Evolutionary conservation across 345 rosid species (phyloP).

Genomic region (Mercurialis annua): DNA sequence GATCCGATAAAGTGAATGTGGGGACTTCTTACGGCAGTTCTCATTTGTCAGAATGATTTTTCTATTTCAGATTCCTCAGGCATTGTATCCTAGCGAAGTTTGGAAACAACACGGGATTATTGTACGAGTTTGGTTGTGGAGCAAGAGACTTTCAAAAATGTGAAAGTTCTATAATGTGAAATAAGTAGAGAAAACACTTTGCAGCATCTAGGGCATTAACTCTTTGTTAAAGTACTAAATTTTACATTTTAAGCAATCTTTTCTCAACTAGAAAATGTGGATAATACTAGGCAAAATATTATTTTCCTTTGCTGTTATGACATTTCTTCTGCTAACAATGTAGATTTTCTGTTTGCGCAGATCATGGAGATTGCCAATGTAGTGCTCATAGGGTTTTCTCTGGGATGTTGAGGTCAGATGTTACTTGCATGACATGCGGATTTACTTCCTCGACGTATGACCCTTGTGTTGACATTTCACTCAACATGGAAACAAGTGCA

Average conservation of each 20-base stretch:
- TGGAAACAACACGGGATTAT: neutral
- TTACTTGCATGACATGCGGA: slow-evolving; percentile 31
- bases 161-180: neutral
- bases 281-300: neutral
- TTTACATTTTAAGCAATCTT: neutral
- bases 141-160: neutral
- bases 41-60: neutral
- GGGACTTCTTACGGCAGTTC: neutral
- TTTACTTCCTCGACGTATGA: slow-evolving; percentile 32
- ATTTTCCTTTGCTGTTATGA: neutral
- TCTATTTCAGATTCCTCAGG: neutral
- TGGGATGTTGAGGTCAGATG: slow-evolving; percentile 31
- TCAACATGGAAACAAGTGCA: slow-evolving; percentile 15
- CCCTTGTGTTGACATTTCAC: slow-evolving; percentile 32
- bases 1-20: neutral
- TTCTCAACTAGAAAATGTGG: neutral
- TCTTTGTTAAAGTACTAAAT: neutral
- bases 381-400: slow-evolving; percentile 32
- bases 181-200: neutral
- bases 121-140: neutral
- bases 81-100: neutral
- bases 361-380: slow-evolving; percentile 27
- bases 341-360: slow-evolving; percentile 20
- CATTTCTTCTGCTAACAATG: neutral
- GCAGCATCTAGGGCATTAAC: neutral